Conservation (phyloP, 2,329 filamentous ascomycete genomes). For the Penicillium rolfsii region DNA sequence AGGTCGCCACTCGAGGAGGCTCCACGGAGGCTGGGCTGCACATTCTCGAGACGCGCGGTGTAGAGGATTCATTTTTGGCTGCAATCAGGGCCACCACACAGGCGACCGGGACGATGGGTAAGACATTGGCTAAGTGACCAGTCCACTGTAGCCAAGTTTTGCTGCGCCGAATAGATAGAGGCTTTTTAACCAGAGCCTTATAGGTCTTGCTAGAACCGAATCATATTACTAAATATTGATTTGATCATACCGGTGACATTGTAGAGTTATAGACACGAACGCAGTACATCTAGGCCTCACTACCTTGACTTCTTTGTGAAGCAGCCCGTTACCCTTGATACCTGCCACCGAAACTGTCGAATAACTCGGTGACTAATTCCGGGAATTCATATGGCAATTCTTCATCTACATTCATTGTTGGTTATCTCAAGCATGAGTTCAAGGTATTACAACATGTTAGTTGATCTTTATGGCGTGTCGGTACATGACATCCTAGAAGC, state of each 20-base stretch:
- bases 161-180: no score
- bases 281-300: no score
- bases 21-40: background rate
- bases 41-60: background rate
- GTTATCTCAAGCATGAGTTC: background rate
- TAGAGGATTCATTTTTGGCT: background rate
- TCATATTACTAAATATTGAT: no score
- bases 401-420: background rate
- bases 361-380: background rate
- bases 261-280: no score
- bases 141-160: background rate
- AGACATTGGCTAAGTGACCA: background rate
- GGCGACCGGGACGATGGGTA: background rate
- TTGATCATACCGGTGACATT: no score
- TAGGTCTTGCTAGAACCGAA: no score
- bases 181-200: no score
- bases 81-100: background rate
- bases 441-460: background rate
- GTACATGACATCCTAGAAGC: background rate
- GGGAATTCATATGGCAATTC: background rate
- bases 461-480: background rate
- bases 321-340: background rate
- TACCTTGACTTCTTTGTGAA: background rate
- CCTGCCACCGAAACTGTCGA: background rate
- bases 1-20: background rate